Base-by-base conservation (phyloP, 225 moss, liverwort and hornwort genomes). In the Lunularia cruciata region DNA sequence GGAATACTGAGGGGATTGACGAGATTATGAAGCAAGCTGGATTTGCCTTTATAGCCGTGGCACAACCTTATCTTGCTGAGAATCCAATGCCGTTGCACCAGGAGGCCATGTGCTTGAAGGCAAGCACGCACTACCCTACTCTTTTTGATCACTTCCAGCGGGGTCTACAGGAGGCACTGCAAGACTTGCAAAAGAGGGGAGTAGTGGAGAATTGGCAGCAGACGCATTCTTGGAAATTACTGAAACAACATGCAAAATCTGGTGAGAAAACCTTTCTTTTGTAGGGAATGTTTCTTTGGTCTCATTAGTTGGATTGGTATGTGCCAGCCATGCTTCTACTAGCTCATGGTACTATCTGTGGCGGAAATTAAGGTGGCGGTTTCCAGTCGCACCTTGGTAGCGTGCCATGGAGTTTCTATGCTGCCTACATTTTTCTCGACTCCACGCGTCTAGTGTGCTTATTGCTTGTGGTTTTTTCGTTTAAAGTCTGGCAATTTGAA, bases 91-190 rank as follows among this genome's bases (percentile, higher is more conserved):
- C 95, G 25, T 73, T 84, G n/a, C 90, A 88, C 57, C 71, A 76
- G 57, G 90, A 96, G 55, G 75, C 87, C 6, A 65, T 89, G 15
- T 96, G 92, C 60, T 61, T 92, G 6, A 87, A 83, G 72, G 92
- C 92, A 31, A 96, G 95, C 70, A 78, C 85, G 19, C 95, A 96
- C 52, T 96, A 90, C 45, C 90, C 92, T 10, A 92, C 95, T 52
- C 59, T 96, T 67, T 85, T 92, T 49, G 95, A 96, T 63, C 90
- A 96, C 31, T 92, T 90, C 45, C 95, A 96, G 72, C 81, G 95
- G 27, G 83, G 86, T 63, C 73, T 96, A 49, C 84, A 85, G 55
- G 76, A 68, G 38, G 89, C 88, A 42, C 67, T 96, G 76, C 92
- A 89, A 70, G 45, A 70, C 12, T 79, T 83, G 77, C 86, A 96